These are phyloP conservation scores for Solanum virginianum DNA, from an alignment of 257 asterid genomes.

Conservation along the genomic window DNA sequence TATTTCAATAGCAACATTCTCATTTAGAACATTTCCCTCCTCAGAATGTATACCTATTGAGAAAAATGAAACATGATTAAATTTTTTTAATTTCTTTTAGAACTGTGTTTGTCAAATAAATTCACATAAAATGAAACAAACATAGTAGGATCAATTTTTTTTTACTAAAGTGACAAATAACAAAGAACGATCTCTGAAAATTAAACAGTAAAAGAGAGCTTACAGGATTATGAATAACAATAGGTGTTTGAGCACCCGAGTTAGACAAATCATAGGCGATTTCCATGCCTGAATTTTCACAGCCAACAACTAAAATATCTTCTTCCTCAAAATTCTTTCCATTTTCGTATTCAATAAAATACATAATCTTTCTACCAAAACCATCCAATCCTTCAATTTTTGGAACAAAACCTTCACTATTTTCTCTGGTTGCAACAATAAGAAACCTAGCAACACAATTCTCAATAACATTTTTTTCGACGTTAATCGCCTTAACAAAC, in stretches of 20 bases:
- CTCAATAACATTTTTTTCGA: not conserved
- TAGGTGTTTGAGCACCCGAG: not conserved
- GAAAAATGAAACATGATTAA: not conserved
- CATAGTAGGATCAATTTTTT: not conserved
- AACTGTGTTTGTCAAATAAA: not conserved
- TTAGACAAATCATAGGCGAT: slow-evolving; percentile 33
- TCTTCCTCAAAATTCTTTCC: not conserved
- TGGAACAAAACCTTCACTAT: slow-evolving; percentile 31
- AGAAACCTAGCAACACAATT: not conserved
- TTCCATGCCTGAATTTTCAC: slow-evolving; percentile 74
- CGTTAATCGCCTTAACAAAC: slow-evolving; percentile 13
- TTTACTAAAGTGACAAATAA: not conserved
- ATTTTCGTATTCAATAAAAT: no score
- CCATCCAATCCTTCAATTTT: slow-evolving; percentile 13
- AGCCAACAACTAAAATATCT: slow-evolving; percentile 41
- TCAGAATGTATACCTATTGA: slow-evolving; percentile 33
- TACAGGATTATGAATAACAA: slow-evolving; percentile 45
- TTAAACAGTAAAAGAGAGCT: not conserved
- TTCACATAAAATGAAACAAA: no score
- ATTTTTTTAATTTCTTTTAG: no score
- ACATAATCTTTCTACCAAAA: not conserved
- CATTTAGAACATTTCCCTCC: slow-evolving; percentile 12
- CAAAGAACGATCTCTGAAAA: no score
- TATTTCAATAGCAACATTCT: slow-evolving; percentile 26
- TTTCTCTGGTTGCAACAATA: slow-evolving; percentile 32